These are phyloP conservation scores for Hypholoma sublateritium DNA, from an alignment of 768 basidiomycete species.

Conservation along the genomic window DNA sequence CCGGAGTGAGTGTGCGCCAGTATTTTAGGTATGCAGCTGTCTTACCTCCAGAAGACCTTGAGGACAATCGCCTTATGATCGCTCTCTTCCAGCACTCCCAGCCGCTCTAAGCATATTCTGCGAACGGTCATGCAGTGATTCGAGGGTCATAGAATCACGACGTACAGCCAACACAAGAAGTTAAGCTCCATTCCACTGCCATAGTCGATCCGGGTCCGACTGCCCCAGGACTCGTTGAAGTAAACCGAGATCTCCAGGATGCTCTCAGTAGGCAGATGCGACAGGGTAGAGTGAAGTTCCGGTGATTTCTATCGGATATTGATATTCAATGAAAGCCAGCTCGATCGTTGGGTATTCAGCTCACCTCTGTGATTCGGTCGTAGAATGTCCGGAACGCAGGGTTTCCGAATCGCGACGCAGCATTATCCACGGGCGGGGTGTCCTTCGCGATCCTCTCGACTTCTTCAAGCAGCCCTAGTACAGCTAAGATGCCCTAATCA, in stretches of 20 bases:
- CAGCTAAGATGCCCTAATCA: conserved; percentile 57
- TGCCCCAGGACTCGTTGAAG: conserved; percentile 90
- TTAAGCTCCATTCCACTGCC: conserved; percentile 99
- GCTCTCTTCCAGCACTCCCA: conserved; percentile 58
- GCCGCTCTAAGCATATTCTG: conserved; percentile 78
- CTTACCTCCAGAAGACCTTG: conserved; percentile 85
- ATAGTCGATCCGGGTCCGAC: conserved; percentile 89
- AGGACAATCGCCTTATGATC: conserved; percentile 80
- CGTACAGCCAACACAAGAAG: conserved; percentile 95
- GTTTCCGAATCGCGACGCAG: conserved; percentile 93
- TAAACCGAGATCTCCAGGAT: conserved; percentile 75
- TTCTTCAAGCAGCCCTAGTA: conserved; percentile 63
- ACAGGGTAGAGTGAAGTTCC: conserved; percentile 56
- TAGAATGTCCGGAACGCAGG: conserved; percentile 94
- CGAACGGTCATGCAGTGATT: background rate
- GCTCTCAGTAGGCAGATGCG: conserved; percentile 55
- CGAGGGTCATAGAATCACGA: background rate
- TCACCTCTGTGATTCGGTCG: conserved; percentile 73
- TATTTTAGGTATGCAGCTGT: background rate
- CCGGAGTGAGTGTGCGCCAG: conserved; percentile 31
- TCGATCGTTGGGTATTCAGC: background rate
- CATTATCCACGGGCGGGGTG: conserved; percentile 87
- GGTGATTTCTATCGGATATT: conserved; percentile 44
- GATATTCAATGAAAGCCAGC: background rate
- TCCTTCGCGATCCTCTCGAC: conserved; percentile 65